Evolutionary conservation across 306 rosid genomes (phyloP).

Genomic region (Luffa aegyptiaca): DNA sequence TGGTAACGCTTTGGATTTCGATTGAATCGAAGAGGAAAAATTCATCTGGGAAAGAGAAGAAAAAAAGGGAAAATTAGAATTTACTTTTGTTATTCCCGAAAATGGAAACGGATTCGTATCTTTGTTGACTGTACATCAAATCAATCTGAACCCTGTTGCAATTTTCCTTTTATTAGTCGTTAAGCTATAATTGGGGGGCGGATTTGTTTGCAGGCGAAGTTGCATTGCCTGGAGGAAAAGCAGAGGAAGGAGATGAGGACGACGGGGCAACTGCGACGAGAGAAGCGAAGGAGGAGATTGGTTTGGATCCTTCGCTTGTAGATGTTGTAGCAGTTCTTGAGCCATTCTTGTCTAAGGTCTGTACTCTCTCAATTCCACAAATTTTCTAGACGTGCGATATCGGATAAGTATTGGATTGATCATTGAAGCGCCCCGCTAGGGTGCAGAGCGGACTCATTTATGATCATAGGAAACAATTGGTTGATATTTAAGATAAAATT

Average conservation of each 20-base stretch:
- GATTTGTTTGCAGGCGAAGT: conserved; percentile 59
- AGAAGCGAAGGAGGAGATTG: conserved; percentile 91
- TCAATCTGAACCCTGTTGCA: not conserved
- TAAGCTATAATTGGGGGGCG: not conserved
- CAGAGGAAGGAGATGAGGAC: conserved; percentile 80
- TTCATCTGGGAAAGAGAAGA: conserved; percentile 1
- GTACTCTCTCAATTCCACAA: not conserved
- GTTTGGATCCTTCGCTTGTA: conserved; percentile 75
- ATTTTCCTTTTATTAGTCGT: not conserved
- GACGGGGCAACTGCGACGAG: conserved; percentile 84
- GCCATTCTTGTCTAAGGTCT: conserved; percentile 89
- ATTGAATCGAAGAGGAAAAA: not conserved
- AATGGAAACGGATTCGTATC: not conserved
- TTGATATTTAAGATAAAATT: not conserved
- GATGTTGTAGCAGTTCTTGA: conserved; percentile 73
- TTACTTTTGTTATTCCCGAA: not conserved
- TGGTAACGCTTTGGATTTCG: not conserved
- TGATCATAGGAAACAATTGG: not conserved
- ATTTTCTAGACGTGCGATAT: not conserved
- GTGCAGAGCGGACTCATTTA: not conserved
- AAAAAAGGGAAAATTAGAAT: not conserved
- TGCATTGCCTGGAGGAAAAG: conserved; percentile 93
- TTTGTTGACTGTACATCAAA: not conserved
- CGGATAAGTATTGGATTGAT: not conserved
- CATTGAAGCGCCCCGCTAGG: not conserved